Evolutionary conservation across 2,329 filamentous ascomycete genomes (phyloP).

Genomic region (Talaromyces sp.): DNA sequence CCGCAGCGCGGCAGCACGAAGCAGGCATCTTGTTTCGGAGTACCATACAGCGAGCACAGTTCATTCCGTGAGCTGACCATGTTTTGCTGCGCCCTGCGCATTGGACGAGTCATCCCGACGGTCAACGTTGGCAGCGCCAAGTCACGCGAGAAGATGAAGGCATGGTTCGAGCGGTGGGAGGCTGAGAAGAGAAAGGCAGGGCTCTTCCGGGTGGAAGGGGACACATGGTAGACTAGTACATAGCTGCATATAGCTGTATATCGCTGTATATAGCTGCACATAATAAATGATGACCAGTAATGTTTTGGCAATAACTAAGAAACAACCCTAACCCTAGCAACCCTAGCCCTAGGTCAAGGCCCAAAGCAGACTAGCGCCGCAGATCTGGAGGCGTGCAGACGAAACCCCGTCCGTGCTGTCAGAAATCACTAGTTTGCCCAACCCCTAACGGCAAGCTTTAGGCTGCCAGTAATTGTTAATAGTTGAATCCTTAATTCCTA

Average conservation of each 20-base stretch:
- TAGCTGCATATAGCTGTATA: not conserved
- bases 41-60: slow-evolving; percentile 93
- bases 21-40: slow-evolving; percentile 82
- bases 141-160: slow-evolving; percentile 60
- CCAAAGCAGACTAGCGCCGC: not conserved
- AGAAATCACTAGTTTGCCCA: too few relatives aligned
- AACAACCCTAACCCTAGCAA: not conserved
- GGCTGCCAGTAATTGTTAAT: too few relatives aligned
- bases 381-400: not conserved
- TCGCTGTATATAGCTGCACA: not conserved
- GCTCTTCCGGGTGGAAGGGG: slow-evolving; percentile 43
- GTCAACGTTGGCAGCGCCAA: slow-evolving; percentile 73
- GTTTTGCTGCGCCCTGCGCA: slow-evolving; percentile 81
- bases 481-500: too few relatives aligned
- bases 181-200: slow-evolving; percentile 58
- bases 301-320: too few relatives aligned
- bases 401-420: too few relatives aligned
- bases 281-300: not conserved
- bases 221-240: slow-evolving; percentile 19
- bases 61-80: slow-evolving; percentile 91
- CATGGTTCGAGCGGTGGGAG: slow-evolving; percentile 60
- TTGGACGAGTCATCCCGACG: slow-evolving; percentile 87
- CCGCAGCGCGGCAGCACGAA: slow-evolving; percentile 78
- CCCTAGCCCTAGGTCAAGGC: not conserved
- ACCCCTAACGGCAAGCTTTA: too few relatives aligned